These are phyloP conservation scores for Polytrichum commune DNA, from an alignment of 225 moss, liverwort and hornwort species.

Conservation along the genomic window DNA sequence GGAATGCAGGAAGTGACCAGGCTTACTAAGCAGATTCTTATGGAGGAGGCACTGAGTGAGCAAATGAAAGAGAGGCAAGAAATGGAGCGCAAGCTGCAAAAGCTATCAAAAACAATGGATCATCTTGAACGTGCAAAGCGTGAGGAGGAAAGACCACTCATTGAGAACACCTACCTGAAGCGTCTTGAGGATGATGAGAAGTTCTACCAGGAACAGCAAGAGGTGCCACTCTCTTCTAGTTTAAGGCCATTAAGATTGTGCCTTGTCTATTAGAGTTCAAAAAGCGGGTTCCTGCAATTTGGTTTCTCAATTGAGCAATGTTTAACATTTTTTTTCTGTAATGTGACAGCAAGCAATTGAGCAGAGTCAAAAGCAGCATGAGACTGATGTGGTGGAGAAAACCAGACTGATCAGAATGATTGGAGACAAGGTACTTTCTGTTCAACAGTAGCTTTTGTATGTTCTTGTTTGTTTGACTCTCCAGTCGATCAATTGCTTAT, in stretches of 20 bases:
- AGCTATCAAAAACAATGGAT: slow-evolving; percentile 95
- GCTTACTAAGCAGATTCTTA: slow-evolving; percentile 81
- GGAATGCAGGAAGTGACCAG: slow-evolving; percentile 73
- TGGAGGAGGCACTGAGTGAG: slow-evolving; percentile 95
- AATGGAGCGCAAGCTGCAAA: slow-evolving; percentile 93
- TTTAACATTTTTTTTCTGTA: not conserved
- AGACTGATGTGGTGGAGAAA: slow-evolving; percentile 84
- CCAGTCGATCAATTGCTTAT: too few species aligned
- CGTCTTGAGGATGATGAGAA: slow-evolving; percentile 82
- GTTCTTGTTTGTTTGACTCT: not conserved
- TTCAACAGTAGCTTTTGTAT: not conserved
- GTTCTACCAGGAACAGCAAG: slow-evolving; percentile 87
- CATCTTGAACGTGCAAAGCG: slow-evolving; percentile 93
- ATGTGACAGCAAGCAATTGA: slow-evolving; percentile 82
- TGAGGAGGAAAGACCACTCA: slow-evolving; percentile 94
- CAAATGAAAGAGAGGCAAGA: slow-evolving; percentile 96
- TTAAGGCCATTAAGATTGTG: not conserved
- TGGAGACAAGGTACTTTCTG: slow-evolving; percentile 68
- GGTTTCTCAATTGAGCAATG: too few species aligned
- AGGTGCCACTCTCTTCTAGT: slow-evolving; percentile 32
- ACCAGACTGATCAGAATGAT: slow-evolving; percentile 73
- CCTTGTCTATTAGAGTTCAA: too few species aligned
- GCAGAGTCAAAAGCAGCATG: slow-evolving; percentile 82
- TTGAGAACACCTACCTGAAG: slow-evolving; percentile 79
- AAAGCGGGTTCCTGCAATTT: too few species aligned